Evolutionary conservation across 164 flowering plant genomes (phyloP).

Genomic region (Tetrastigma voinierianum): DNA sequence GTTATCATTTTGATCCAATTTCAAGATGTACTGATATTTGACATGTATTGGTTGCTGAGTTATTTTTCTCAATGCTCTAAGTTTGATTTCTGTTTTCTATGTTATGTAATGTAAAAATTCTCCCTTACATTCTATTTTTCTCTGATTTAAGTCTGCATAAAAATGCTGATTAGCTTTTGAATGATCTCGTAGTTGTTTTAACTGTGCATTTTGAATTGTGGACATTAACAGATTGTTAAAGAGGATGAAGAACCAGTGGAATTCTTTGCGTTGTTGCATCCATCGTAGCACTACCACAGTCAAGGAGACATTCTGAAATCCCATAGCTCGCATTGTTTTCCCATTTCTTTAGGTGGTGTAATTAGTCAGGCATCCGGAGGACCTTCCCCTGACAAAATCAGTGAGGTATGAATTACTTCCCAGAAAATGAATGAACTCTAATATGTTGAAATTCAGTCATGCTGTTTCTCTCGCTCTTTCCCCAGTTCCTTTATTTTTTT

Average conservation of each 20-base stretch:
- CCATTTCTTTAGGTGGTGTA: conserved; percentile 1
- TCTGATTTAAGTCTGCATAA: background rate
- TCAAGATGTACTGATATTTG: no score
- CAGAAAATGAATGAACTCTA: no score
- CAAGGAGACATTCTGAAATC: background rate
- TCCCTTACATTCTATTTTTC: background rate
- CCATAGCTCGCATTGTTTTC: background rate
- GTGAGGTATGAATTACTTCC: conserved; percentile 10
- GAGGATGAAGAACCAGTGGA: conserved; percentile 51
- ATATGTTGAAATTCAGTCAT: no score
- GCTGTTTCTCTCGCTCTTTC: no score
- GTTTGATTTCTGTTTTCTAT: no score
- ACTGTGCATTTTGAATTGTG: conserved; percentile 5
- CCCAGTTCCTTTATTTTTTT: no score
- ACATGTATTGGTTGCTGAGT: no score
- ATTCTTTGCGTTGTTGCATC: conserved; percentile 33
- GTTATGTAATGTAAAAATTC: no score
- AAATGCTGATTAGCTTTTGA: background rate
- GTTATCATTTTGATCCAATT: no score
- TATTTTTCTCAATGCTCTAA: no score
- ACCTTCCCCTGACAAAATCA: conserved; percentile 9
- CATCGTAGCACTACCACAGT: conserved; percentile 19
- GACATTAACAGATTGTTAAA: conserved; percentile 39
- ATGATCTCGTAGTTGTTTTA: background rate
- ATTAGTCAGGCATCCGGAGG: conserved; percentile 1